phyloP scores from a whole-genome alignment of 306 rosid genomes.

The Mimosa bimucronata region DNA sequence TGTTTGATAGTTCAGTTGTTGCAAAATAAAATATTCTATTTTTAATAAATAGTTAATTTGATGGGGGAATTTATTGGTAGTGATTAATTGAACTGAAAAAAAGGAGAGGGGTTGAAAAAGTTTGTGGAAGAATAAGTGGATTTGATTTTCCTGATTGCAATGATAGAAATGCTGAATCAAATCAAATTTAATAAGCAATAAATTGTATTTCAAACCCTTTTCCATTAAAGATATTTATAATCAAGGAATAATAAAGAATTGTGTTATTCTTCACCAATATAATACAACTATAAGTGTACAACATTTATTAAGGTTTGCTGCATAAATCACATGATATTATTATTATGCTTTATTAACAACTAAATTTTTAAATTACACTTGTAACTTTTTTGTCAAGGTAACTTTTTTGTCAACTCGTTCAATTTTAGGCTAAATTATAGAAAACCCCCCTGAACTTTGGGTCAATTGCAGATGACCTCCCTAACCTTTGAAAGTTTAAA shows the following conservation, averaged over 20 bases:
- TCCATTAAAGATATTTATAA: not conserved
- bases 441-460: no score
- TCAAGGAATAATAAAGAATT: conserved; percentile 14
- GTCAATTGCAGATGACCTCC: no score
- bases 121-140: not conserved
- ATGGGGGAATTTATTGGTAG: not conserved
- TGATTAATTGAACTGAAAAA: not conserved
- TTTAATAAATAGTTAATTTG: not conserved
- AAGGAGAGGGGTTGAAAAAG: not conserved
- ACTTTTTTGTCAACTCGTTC: not conserved
- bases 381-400: no score
- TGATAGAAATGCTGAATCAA: not conserved
- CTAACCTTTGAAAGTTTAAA: no score
- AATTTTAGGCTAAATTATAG: not conserved
- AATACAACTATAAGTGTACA: no score
- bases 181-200: not conserved
- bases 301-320: no score
- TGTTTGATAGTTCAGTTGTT: not conserved
- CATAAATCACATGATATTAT: no score
- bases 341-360: not conserved
- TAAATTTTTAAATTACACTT: no score
- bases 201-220: not conserved
- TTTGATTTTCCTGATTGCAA: not conserved
- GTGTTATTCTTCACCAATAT: not conserved
- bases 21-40: not conserved